Evolutionary conservation across 164 flowering plant genomes (phyloP).

Genomic region (Dillenia turbinata): DNA sequence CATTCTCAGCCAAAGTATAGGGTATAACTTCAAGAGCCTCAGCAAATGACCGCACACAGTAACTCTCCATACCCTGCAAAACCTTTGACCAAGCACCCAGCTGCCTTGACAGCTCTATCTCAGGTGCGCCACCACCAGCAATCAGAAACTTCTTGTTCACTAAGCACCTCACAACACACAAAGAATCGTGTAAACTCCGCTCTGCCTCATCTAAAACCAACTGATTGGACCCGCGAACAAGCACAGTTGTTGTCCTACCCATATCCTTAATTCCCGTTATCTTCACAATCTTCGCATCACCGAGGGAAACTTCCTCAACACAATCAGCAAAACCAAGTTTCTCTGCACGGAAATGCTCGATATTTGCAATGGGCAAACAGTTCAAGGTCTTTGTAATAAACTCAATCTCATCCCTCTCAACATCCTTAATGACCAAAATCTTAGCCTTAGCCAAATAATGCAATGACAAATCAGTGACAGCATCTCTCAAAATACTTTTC

Average conservation of each 20-base stretch:
- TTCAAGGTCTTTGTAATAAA: conserved; percentile 92
- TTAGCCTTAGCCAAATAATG: conserved; percentile 91
- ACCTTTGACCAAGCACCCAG: conserved; percentile 94
- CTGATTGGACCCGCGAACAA: conserved; percentile 90
- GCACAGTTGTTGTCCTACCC: conserved; percentile 83
- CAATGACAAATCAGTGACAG: conserved; percentile 84
- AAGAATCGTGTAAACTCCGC: conserved; percentile 91
- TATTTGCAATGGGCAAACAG: conserved; percentile 88
- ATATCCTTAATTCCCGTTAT: conserved; percentile 89
- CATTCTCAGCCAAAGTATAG: conserved; percentile 92
- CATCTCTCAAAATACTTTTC: conserved; percentile 89
- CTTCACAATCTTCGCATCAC: conserved; percentile 87
- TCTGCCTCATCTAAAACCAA: conserved; percentile 95
- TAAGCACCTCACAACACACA: conserved; percentile 89
- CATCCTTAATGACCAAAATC: conserved; percentile 90
- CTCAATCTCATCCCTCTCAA: conserved; percentile 94
- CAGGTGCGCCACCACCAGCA: conserved; percentile 99
- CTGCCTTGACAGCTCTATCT: conserved; percentile 93
- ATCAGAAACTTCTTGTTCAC: conserved; percentile 82
- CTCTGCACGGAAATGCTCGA: conserved; percentile 89
- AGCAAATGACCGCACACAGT: conserved; percentile 75
- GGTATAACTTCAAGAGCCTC: conserved; percentile 97
- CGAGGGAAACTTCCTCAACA: conserved; percentile 88
- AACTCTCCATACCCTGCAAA: conserved; percentile 94
- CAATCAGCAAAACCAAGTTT: conserved; percentile 84